Conservation (phyloP, 2,329 filamentous ascomycete genomes). For the Penicillium glabrum region DNA sequence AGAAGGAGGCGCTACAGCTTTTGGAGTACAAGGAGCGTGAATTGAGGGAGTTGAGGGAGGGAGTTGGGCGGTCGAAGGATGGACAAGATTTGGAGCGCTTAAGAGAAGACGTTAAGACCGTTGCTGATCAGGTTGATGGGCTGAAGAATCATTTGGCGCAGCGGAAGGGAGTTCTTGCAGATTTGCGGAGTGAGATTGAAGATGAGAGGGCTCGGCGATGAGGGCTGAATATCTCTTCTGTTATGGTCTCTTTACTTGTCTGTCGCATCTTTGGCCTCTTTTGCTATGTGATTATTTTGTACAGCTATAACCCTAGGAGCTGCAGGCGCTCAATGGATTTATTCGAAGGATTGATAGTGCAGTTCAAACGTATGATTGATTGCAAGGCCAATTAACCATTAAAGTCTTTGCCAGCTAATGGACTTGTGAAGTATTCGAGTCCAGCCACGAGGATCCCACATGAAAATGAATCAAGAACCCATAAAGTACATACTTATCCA, state of each 20-base stretch:
- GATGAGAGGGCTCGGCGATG: slow-evolving; percentile 67
- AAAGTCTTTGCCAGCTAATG: background rate
- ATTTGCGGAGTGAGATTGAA: slow-evolving; percentile 79
- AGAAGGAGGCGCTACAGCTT: slow-evolving; percentile 89
- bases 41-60: slow-evolving; percentile 71
- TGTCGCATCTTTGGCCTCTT: slow-evolving; percentile 12
- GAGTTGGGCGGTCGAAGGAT: slow-evolving; percentile 53
- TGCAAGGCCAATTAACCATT: background rate
- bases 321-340: slow-evolving; percentile 33
- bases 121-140: slow-evolving; percentile 93
- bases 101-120: slow-evolving; percentile 79
- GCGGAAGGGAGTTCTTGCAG: slow-evolving; percentile 72
- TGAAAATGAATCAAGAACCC: background rate
- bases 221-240: background rate
- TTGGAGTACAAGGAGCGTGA: slow-evolving; percentile 87
- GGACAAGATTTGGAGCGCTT: slow-evolving; percentile 75
- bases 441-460: background rate
- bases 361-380: background rate
- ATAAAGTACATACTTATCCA: background rate
- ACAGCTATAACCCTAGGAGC: slow-evolving; percentile 36
- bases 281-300: slow-evolving; percentile 21
- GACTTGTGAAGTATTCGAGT: background rate
- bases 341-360: background rate
- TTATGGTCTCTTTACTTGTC: slow-evolving; percentile 1
- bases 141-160: slow-evolving; percentile 78